phyloP scores from a whole-genome alignment of 2,329 filamentous ascomycete genomes.

The Fusarium sulawesiense region DNA sequence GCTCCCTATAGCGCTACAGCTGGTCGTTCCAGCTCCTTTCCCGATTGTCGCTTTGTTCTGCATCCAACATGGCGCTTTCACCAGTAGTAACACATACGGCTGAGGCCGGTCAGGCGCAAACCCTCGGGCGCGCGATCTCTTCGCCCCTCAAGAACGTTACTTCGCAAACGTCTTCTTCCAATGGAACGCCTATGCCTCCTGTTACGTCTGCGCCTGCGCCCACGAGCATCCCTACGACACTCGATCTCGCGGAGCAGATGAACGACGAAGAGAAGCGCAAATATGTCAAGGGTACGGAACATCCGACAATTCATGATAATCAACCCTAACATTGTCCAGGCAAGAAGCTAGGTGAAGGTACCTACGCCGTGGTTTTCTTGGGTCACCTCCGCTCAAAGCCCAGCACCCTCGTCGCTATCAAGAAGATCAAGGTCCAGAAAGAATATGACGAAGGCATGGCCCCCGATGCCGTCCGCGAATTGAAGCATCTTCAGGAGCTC shows the following conservation, averaged over 20 bases:
- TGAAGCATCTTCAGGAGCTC: constrained; percentile 94
- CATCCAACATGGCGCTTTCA: constrained; percentile 58
- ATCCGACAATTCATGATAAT: too few species aligned
- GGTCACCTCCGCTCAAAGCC: constrained; percentile 82
- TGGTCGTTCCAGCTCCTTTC: constrained; percentile 20
- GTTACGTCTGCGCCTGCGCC: constrained; percentile 47
- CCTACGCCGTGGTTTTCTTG: constrained; percentile 94
- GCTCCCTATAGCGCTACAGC: background rate
- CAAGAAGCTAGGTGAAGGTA: constrained; percentile 93
- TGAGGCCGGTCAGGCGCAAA: constrained; percentile 46
- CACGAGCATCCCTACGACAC: constrained; percentile 52
- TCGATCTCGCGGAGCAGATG: constrained; percentile 80
- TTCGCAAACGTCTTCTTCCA: constrained; percentile 52
- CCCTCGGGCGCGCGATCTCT: constrained; percentile 50
- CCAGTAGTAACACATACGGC: constrained; percentile 57
- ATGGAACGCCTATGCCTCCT: constrained; percentile 57
- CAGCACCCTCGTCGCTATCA: constrained; percentile 84
- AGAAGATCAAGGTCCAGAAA: constrained; percentile 89
- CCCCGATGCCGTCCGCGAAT: constrained; percentile 94
- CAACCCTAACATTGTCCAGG: constrained; percentile 60
- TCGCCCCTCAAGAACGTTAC: constrained; percentile 59
- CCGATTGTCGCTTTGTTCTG: constrained; percentile 9
- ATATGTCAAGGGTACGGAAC: constrained; percentile 80
- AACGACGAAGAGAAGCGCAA: constrained; percentile 86
- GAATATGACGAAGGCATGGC: constrained; percentile 92